A percentile compares a stretch with the other conserved stretches of the same genome.
Conservation (phyloP, 257 asterid species). For the Primulina huaijiensis region DNA sequence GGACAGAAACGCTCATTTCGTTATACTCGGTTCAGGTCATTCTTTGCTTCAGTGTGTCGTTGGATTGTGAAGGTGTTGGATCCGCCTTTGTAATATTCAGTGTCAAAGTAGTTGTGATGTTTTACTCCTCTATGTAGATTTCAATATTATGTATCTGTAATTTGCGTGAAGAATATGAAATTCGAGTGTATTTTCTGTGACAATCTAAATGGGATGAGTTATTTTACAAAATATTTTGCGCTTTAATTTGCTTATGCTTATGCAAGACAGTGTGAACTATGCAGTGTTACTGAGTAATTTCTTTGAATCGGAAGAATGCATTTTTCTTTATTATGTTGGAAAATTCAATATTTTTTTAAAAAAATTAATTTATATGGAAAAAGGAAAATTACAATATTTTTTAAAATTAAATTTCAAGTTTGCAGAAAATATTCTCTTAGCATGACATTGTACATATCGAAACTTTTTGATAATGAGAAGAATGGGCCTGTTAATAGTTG, state of each 20-base stretch:
- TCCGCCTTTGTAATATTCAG: slow-evolving; percentile 27
- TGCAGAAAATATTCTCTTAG: no score
- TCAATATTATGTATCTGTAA: slow-evolving; percentile 32
- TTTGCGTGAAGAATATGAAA: slow-evolving; percentile 29
- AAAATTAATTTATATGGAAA: no score
- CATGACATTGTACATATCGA: no score
- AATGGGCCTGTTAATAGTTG: no score
- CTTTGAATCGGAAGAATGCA: no score
- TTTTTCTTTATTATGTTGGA: no score
- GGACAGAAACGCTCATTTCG: background rate
- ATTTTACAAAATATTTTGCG: background rate
- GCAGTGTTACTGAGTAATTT: no score
- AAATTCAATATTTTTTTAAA: no score
- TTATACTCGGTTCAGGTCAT: background rate
- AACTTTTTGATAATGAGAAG: no score
- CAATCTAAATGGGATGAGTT: slow-evolving; percentile 29
- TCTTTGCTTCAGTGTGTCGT: background rate
- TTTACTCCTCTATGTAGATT: slow-evolving; percentile 44
- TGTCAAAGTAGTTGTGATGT: slow-evolving; percentile 27
- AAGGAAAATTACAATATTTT: no score
- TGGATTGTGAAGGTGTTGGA: slow-evolving; percentile 8
- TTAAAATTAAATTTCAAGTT: no score
- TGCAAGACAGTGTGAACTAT: no score
- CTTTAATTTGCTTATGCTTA: slow-evolving; percentile 5
- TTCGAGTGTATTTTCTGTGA: slow-evolving; percentile 33